Evolutionary conservation across 768 basidiomycete genomes (phyloP), one percentile per base, ranked within the genome.

Genomic region (Leccinellum luteum): DNA sequence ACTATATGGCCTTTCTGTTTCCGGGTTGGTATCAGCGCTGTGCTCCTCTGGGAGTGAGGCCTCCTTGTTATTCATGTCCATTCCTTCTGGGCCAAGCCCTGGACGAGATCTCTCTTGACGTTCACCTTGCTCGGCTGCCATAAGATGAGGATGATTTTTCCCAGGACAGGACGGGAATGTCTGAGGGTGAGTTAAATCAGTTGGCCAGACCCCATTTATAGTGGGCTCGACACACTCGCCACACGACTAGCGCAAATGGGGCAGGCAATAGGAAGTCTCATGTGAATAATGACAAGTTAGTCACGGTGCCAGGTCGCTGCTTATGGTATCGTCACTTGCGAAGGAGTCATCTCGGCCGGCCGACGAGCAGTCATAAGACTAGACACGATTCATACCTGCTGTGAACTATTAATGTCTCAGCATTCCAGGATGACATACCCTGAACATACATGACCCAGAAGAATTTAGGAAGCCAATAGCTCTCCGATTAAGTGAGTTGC

Each of bases 1-100:
- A 56, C 79, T 85, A 58, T 77, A 77, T 21, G 66, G 66, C 51
- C 51, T 60, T 32, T 66, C 59, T 23, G 13, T 38, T 6, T 38
- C 53, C n/a, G 48, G 47, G 17, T 55, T 23, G 32, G 13, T 43
- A n/a, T 14, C 12, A 41, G 31, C 5, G 6, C 31, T 28, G 32
- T 30, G n/a, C 23, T 55, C 9, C 17, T 21, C 44, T 23, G 23
- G 7, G 25, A 28, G 5, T 17, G 27, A 4, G 13, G 17, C 6
- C 25, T 12, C 41, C 30, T 32, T 32, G 23, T 23, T 21, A 25
- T 52, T 34, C 41, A 41, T 52, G 31, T 28, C 45, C 14, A 35
- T 14, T 17, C 23, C 48, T 27, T 52, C 44, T 13, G 47, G 19
- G 41, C 41, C 21, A 47, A 19, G 12, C 5, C n/a, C 6, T 15